These are phyloP conservation scores for Wolfiporia cocos DNA, from an alignment of 1,284 basidiomycete species.

Conservation along the genomic window DNA sequence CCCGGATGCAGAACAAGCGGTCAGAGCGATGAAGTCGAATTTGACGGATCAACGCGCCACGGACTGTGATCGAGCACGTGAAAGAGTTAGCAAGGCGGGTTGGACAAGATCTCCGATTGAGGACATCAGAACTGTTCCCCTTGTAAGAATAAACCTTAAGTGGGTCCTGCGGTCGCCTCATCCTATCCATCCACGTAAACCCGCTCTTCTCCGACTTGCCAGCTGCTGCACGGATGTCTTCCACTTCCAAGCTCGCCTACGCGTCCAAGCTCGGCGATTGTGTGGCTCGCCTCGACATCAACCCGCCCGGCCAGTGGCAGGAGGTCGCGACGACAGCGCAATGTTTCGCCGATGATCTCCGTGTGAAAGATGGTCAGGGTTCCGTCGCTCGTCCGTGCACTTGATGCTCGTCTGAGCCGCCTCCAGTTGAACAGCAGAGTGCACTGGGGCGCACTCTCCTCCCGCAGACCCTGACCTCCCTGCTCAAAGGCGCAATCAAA, in stretches of 20 bases:
- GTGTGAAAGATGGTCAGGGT: slow-evolving; percentile 39
- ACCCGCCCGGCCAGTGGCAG: slow-evolving; percentile 39
- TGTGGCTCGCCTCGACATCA: slow-evolving; percentile 25
- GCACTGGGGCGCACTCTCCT: slow-evolving; percentile 56
- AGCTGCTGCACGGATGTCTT: no score
- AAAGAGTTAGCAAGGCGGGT: no score
- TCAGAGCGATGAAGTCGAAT: no score
- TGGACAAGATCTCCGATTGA: no score
- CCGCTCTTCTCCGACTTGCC: no score
- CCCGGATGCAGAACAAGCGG: no score
- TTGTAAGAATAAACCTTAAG: no score
- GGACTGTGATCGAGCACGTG: no score
- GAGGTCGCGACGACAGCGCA: slow-evolving; percentile 46
- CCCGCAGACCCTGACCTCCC: slow-evolving; percentile 54
- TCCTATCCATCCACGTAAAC: no score
- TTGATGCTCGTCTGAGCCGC: slow-evolving; percentile 4
- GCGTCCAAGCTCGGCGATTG: slow-evolving; percentile 29
- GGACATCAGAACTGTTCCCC: no score
- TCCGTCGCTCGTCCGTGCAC: slow-evolving; percentile 12
- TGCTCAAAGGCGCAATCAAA: slow-evolving; percentile 51
- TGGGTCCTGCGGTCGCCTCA: no score
- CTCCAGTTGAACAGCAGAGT: slow-evolving; percentile 64
- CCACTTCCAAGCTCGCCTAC: slow-evolving; percentile 17
- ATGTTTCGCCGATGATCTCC: slow-evolving; percentile 54
- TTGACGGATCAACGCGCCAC: no score